phyloP scores from a whole-genome alignment of 176 grass and related monocot species.

The Pontederia crassipes region DNA sequence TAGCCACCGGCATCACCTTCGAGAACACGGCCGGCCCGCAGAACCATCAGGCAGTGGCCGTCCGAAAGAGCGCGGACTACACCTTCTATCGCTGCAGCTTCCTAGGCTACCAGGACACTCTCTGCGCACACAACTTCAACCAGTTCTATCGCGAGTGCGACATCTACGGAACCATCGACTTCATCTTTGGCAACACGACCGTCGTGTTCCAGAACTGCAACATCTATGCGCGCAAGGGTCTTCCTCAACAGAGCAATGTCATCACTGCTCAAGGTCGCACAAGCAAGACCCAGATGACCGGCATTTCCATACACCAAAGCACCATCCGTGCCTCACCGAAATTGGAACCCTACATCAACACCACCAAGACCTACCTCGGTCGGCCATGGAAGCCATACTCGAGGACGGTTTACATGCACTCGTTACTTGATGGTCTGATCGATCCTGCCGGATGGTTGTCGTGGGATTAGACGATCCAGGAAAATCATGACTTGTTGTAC shows the following conservation, averaged over 20 bases:
- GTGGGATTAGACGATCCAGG: slow-evolving; percentile 34
- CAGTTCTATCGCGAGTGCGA: slow-evolving; percentile 64
- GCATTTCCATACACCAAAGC: slow-evolving; percentile 38
- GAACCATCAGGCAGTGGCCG: slow-evolving; percentile 29
- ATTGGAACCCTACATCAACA: slow-evolving; percentile 16
- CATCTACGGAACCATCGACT: slow-evolving; percentile 48
- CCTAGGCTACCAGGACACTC: slow-evolving; percentile 53
- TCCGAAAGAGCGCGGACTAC: slow-evolving; percentile 15
- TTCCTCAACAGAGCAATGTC: slow-evolving; percentile 24
- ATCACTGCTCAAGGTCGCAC: slow-evolving; percentile 48
- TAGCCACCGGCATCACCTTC: slow-evolving; percentile 23
- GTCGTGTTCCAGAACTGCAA: slow-evolving; percentile 60
- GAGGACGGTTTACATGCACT: slow-evolving; percentile 52
- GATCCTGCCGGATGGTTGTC: slow-evolving; percentile 40
- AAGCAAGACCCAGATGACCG: slow-evolving; percentile 31
- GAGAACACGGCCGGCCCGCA: slow-evolving; percentile 23
- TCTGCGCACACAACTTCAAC: slow-evolving; percentile 38
- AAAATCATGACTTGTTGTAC: slow-evolving; percentile 30
- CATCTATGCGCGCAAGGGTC: slow-evolving; percentile 17
- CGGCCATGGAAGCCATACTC: slow-evolving; percentile 56
- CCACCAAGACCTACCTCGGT: slow-evolving; percentile 27
- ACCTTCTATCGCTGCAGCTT: slow-evolving; percentile 31
- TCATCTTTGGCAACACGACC: slow-evolving; percentile 45
- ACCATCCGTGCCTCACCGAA: slow-evolving; percentile 25
- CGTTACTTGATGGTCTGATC: slow-evolving; percentile 31